phyloP scores from a whole-genome alignment of 192 early-diverging fungal genomes.

The Radiomyces spectabilis region DNA sequence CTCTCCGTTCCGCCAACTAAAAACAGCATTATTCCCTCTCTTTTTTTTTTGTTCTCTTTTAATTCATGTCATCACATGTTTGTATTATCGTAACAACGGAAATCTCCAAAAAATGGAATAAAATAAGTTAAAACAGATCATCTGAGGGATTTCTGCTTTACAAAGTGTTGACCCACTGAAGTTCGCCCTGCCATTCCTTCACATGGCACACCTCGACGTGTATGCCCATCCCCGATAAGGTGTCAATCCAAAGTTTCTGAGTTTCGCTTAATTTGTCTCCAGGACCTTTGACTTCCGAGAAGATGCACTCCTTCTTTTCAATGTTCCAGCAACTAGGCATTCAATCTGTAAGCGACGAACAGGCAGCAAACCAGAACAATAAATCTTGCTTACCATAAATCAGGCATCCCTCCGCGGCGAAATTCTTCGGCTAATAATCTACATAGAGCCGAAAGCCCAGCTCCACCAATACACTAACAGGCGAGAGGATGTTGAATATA shows the following conservation, averaged over 20 bases:
- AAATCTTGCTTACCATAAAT: constrained; percentile 42
- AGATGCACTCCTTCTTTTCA: constrained; percentile 31
- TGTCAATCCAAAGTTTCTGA: constrained; percentile 62
- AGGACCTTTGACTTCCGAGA: constrained; percentile 52
- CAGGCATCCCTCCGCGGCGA: constrained; percentile 60
- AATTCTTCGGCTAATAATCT: constrained; percentile 55
- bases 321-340: constrained; percentile 50
- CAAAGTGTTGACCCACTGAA: no score
- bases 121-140: no score
- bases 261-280: constrained; percentile 60
- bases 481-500: neutral
- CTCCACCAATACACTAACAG: constrained; percentile 49
- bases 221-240: constrained; percentile 41
- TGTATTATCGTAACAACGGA: no score
- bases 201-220: constrained; percentile 60
- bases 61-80: no score
- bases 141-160: no score
- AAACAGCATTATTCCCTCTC: no score
- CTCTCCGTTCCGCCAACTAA: constrained; percentile 16
- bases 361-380: neutral
- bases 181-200: constrained; percentile 31
- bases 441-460: constrained; percentile 49
- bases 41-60: no score
- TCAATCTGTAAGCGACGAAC: neutral
- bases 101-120: no score